Conservation (phyloP, 768 basidiomycete genomes). For the Suillus cothurnatus region DNA sequence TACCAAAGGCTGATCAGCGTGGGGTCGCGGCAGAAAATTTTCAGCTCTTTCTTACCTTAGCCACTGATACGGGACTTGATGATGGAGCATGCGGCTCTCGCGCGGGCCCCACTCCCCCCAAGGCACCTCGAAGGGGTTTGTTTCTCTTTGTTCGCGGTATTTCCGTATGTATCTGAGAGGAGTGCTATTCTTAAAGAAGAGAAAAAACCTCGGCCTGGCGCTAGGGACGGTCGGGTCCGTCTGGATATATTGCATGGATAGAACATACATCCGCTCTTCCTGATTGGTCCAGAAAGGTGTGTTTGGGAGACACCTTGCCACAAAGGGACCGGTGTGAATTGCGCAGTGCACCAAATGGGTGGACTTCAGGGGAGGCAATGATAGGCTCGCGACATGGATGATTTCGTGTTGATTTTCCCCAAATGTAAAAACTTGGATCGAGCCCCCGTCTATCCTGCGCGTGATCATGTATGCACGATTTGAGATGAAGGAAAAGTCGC, state of each 20-base stretch:
- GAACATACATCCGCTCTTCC: conserved; percentile 24
- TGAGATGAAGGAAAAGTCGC: conserved; percentile 52
- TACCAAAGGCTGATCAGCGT: conserved; percentile 13
- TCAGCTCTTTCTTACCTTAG: conserved; percentile 32
- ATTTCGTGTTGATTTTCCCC: conserved; percentile 11
- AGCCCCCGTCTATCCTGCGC: conserved; percentile 32
- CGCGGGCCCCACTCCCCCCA: conserved; percentile 45
- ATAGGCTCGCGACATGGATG: conserved; percentile 22
- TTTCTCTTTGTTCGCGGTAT: background rate
- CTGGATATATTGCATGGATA: conserved; percentile 27
- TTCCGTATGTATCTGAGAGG: conserved; percentile 25
- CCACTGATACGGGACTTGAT: conserved; percentile 39
- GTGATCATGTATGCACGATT: conserved; percentile 47
- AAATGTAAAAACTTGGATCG: conserved; percentile 48
- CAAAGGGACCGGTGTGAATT: conserved; percentile 39
- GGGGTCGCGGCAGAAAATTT: too few species aligned
- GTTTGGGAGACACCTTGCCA: conserved; percentile 24
- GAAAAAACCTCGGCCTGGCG: conserved; percentile 20
- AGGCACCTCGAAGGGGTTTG: conserved; percentile 14
- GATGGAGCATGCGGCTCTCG: conserved; percentile 36
- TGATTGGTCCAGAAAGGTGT: conserved; percentile 30
- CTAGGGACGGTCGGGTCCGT: conserved; percentile 7
- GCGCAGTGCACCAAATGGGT: conserved; percentile 20
- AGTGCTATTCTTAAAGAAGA: conserved; percentile 36
- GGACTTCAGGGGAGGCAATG: conserved; percentile 15